Evolutionary conservation across 2,329 filamentous ascomycete genomes (phyloP), one percentile per base, ranked within the genome.

Genomic region (Botrytis sinoallii): DNA sequence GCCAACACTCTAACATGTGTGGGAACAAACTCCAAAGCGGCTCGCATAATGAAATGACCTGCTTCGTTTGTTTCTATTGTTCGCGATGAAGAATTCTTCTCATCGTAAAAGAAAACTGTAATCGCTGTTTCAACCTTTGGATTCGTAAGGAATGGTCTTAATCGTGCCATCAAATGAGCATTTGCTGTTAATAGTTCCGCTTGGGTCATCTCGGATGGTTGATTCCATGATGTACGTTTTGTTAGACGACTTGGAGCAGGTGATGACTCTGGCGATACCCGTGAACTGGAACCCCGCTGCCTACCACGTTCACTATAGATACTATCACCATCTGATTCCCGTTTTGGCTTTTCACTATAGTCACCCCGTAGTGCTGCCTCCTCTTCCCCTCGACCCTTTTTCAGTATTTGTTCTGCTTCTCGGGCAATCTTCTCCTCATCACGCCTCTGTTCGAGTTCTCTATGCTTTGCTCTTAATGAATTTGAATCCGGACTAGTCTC

Each of bases 71-170:
- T 99, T 75, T 89, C 88, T 5, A 97, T 89, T 0, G 93, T 97
- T 70, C 92, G 89, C 42, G 95, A 97, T 78, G 94, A 91, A 1
- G 95, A 97, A 69, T 90, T 87, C 4, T 87, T 84, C 22, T 97
- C 90, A 79, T 98, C 96, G 84, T 97, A 99, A 82, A 99, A 98
- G 85, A 98, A 98, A 1, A 97, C 86, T 0, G 94, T 98, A 71
- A 99, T 91, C 0, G 95, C 91, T 32, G 90, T 88, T 69, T 92
- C 89, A 1, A 91, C 89, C 73, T 95, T 85, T 0, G 96, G 94
- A 59, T 91, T 95, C 1, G 94, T 94, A 84, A 99, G 88, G 81
- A 99, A 99, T 0, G 96, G 96, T 22, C 90, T 91, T 61, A 99
- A 86, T 71, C 96, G 88, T 70, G 93, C 91, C 90, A 98, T 94